These are phyloP conservation scores for Albugo candida DNA, from an alignment of 352 stramenopile genomes.

Conservation along the genomic window DNA sequence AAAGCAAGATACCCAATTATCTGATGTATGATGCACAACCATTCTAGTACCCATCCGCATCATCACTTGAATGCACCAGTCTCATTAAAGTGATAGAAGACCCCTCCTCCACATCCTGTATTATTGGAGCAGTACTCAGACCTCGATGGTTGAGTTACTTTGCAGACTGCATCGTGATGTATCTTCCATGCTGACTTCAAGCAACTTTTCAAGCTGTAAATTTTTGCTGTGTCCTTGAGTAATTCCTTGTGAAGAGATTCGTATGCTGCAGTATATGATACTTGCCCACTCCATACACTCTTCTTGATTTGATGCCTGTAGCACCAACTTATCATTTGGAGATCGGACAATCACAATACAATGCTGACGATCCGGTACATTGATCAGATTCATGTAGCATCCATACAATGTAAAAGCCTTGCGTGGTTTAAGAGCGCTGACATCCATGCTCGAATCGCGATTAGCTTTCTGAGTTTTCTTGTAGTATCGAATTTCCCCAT, in stretches of 20 bases:
- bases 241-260: conserved; percentile 71
- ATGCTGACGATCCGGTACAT: conserved; percentile 44
- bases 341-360: conserved; percentile 65
- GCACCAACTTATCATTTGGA: conserved; percentile 66
- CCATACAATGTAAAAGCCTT: conserved; percentile 70
- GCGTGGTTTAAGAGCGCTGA: conserved; percentile 42
- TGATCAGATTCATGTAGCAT: conserved; percentile 67
- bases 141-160: no score
- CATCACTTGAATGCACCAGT: no score
- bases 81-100: no score
- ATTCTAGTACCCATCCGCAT: no score
- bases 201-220: conserved; percentile 28
- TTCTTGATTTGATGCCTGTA: conserved; percentile 39
- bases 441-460: conserved; percentile 4
- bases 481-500: conserved; percentile 67
- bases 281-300: conserved; percentile 77
- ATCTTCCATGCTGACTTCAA: no score
- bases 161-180: no score
- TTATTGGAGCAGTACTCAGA: no score
- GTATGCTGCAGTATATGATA: conserved; percentile 74
- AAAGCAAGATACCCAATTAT: no score
- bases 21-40: no score
- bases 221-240: conserved; percentile 63
- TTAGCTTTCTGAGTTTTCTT: background rate
- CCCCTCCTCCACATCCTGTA: no score